Evolutionary conservation across 495 filamentous ascomycete genomes (phyloP).

Genomic region (Podospora australis): DNA sequence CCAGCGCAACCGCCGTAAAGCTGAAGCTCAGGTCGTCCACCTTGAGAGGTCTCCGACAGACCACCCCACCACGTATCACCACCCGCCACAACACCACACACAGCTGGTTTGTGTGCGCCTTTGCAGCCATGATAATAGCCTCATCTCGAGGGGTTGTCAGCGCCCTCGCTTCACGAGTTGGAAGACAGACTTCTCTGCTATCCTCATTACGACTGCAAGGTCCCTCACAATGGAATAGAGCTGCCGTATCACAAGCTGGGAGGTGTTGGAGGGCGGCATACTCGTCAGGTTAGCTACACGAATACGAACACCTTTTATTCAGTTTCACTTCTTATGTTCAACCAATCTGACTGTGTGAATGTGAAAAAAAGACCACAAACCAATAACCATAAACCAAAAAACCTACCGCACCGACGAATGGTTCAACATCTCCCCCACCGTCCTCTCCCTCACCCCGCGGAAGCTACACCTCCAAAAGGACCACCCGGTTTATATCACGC

Average conservation of each 20-base stretch:
- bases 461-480: slow-evolving; percentile 78
- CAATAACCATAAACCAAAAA: slow-evolving; percentile 49
- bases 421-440: slow-evolving; percentile 75
- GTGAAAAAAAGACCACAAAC: slow-evolving; percentile 1
- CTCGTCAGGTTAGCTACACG: not conserved
- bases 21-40: not conserved
- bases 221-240: too few species aligned
- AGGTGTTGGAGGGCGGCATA: not conserved
- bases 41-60: slow-evolving; percentile 7
- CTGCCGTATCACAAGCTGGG: not conserved
- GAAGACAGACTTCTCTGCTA: slow-evolving; percentile 5
- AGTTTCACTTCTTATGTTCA: not conserved
- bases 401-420: slow-evolving; percentile 64
- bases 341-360: not conserved
- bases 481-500: slow-evolving; percentile 86
- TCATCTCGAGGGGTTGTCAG: slow-evolving; percentile 12
- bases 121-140: slow-evolving; percentile 14
- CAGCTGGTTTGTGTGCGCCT: too few species aligned
- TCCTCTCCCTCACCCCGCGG: slow-evolving; percentile 64
- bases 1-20: not conserved
- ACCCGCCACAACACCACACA: too few species aligned
- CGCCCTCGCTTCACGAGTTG: slow-evolving; percentile 3
- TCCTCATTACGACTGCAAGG: too few species aligned
- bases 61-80: slow-evolving; percentile 3
- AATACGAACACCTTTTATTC: not conserved